Conservation (phyloP, 1,284 basidiomycete genomes). For the Taiwanofungus camphoratus region DNA sequence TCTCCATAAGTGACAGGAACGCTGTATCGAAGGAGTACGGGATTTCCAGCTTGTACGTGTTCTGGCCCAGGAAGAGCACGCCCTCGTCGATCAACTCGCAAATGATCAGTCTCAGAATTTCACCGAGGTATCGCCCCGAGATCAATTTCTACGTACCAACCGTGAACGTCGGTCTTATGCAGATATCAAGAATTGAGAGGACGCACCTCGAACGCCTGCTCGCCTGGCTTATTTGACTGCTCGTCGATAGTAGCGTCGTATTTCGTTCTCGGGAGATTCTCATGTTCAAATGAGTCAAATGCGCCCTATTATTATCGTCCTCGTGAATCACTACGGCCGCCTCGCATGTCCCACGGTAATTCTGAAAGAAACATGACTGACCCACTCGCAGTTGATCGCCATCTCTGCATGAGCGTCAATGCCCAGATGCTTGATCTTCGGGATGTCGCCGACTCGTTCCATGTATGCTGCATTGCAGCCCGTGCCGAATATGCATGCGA, state of each 20-base stretch:
- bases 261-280: slow-evolving; percentile 91
- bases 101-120: slow-evolving; percentile 90
- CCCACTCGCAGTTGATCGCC: slow-evolving; percentile 98
- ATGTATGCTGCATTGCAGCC: slow-evolving; percentile 98
- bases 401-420: slow-evolving; percentile 72
- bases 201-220: slow-evolving; percentile 84
- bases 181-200: not conserved
- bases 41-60: slow-evolving; percentile 95
- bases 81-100: slow-evolving; percentile 97
- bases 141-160: slow-evolving; percentile 81
- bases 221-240: slow-evolving; percentile 91
- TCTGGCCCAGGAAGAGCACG: slow-evolving; percentile 94
- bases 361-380: slow-evolving; percentile 22
- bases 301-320: slow-evolving; percentile 63
- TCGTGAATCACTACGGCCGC: not conserved
- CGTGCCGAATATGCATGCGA: slow-evolving; percentile 96
- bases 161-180: not conserved
- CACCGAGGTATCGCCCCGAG: slow-evolving; percentile 95
- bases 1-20: slow-evolving; percentile 95
- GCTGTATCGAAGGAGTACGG: slow-evolving; percentile 94
- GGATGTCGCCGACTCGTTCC: slow-evolving; percentile 77
- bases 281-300: slow-evolving; percentile 94
- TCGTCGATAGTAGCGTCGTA: slow-evolving; percentile 94
- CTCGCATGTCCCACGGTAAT: not conserved
- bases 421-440: slow-evolving; percentile 75